These are phyloP conservation scores for Macrocybe sp. DNA, from an alignment of 1,284 basidiomycete species.

Conservation along the genomic window DNA sequence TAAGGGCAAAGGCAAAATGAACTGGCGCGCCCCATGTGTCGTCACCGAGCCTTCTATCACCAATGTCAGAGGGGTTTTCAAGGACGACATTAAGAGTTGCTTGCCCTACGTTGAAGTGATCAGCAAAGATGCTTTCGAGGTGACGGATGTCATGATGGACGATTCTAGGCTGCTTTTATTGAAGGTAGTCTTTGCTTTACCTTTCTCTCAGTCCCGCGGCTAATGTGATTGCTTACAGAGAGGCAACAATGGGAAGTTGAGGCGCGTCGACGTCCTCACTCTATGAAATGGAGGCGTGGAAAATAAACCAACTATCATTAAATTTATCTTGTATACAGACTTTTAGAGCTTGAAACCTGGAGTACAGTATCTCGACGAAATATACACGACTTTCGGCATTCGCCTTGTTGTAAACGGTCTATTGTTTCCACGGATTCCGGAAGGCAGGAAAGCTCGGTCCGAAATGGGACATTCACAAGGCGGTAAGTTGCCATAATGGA, in stretches of 20 bases:
- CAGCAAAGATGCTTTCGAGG: conserved; percentile 39
- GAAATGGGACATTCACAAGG: too few species aligned
- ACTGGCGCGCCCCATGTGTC: conserved; percentile 27
- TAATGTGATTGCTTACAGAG: conserved; percentile 20
- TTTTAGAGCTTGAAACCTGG: too few species aligned
- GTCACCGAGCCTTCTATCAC: conserved; percentile 37
- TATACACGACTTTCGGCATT: too few species aligned
- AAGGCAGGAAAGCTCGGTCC: too few species aligned
- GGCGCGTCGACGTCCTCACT: conserved; percentile 32
- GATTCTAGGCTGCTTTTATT: conserved; percentile 41
- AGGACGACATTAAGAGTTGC: conserved; percentile 36
- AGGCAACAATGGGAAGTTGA: conserved; percentile 25
- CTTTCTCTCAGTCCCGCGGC: conserved; percentile 3
- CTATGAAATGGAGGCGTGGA: conserved; percentile 18
- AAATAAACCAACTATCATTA: not conserved
- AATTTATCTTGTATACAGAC: conserved; percentile 1
- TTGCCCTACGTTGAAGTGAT: conserved; percentile 45
- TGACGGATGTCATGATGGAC: conserved; percentile 53
- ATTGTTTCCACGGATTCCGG: too few species aligned
- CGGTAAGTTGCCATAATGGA: too few species aligned
- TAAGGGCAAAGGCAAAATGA: conserved; percentile 17
- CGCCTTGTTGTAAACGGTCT: too few species aligned
- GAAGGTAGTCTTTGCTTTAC: conserved; percentile 28
- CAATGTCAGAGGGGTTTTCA: conserved; percentile 36
- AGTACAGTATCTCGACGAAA: too few species aligned